Conservation (phyloP, 768 basidiomycete species). For the Podaxis rugospora region DNA sequence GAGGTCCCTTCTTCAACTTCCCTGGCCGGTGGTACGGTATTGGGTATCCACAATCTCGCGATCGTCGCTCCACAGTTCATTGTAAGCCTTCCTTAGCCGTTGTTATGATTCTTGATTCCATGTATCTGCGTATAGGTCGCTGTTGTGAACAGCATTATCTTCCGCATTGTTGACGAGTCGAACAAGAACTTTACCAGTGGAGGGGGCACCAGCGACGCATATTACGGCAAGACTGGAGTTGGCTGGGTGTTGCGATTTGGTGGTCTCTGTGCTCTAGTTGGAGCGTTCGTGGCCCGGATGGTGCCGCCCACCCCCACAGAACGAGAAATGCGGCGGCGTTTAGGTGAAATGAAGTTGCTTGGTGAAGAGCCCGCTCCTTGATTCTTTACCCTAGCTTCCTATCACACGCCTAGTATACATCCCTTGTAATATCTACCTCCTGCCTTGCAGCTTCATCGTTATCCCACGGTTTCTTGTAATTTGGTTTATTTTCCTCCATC, state of each 20-base stretch:
- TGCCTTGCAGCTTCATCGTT: background rate
- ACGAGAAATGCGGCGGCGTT: conserved; percentile 79
- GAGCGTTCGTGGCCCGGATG: conserved; percentile 72
- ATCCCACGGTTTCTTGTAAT: background rate
- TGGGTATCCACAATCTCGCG: conserved; percentile 93
- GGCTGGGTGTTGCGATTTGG: conserved; percentile 94
- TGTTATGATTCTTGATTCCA: conserved; percentile 10
- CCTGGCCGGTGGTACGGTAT: conserved; percentile 82
- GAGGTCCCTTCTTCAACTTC: conserved; percentile 36
- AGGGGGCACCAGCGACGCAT: conserved; percentile 45
- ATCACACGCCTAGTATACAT: background rate
- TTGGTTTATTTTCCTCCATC: background rate
- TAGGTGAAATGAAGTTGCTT: conserved; percentile 76
- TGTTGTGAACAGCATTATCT: conserved; percentile 81
- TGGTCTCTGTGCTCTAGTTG: conserved; percentile 80
- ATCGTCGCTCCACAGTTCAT: conserved; percentile 95
- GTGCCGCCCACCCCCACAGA: conserved; percentile 91
- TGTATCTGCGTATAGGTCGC: conserved; percentile 56
- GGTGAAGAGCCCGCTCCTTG: conserved; percentile 54
- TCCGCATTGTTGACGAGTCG: conserved; percentile 69
- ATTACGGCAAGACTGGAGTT: conserved; percentile 83
- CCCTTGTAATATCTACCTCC: background rate
- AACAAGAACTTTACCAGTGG: conserved; percentile 31
- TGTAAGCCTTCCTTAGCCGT: conserved; percentile 41
- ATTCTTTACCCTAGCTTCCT: conserved; percentile 12